Percentiles rank a stretch among this genome's conserved stretches.
phyloP scores from a whole-genome alignment of 169 alveolate genomes.

The Perkinsus marinus region DNA sequence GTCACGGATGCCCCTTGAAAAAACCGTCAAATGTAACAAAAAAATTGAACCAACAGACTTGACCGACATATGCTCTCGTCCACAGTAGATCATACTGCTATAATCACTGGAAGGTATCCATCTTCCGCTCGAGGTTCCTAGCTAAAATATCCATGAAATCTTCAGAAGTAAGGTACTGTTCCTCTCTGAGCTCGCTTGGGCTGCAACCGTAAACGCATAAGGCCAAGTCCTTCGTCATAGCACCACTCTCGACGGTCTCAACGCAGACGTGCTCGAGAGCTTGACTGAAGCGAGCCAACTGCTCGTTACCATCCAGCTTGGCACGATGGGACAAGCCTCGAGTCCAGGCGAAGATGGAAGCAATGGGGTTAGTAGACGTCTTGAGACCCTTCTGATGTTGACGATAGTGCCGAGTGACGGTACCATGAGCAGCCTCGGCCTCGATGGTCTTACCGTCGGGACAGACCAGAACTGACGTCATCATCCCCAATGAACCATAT shows the following conservation, averaged over 20 bases:
- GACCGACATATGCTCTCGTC: background rate
- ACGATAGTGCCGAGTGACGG: slow-evolving; percentile 86
- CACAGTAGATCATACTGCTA: background rate
- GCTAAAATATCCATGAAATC: background rate
- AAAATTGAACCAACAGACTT: background rate
- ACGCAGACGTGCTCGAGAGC: slow-evolving; percentile 70
- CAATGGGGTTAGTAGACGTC: slow-evolving; percentile 87
- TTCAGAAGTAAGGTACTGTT: background rate
- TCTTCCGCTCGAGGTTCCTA: background rate
- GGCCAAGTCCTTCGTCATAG: slow-evolving; percentile 85
- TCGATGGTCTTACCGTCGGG: slow-evolving; percentile 77
- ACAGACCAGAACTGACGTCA: slow-evolving; percentile 82
- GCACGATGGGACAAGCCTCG: slow-evolving; percentile 70
- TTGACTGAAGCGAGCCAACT: slow-evolving; percentile 53
- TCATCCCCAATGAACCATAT: slow-evolving; percentile 82
- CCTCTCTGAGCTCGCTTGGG: background rate
- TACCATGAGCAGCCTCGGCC: slow-evolving; percentile 94
- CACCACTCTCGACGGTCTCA: slow-evolving; percentile 72
- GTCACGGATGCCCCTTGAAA: background rate
- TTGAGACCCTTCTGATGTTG: slow-evolving; percentile 56
- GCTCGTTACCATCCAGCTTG: slow-evolving; percentile 65
- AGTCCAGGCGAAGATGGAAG: slow-evolving; percentile 89
- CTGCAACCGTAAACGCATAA: slow-evolving; percentile 40
- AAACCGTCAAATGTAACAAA: background rate
- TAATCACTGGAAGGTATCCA: background rate